phyloP scores from a whole-genome alignment of 768 basidiomycete genomes.

The Tricholoma terreum region DNA sequence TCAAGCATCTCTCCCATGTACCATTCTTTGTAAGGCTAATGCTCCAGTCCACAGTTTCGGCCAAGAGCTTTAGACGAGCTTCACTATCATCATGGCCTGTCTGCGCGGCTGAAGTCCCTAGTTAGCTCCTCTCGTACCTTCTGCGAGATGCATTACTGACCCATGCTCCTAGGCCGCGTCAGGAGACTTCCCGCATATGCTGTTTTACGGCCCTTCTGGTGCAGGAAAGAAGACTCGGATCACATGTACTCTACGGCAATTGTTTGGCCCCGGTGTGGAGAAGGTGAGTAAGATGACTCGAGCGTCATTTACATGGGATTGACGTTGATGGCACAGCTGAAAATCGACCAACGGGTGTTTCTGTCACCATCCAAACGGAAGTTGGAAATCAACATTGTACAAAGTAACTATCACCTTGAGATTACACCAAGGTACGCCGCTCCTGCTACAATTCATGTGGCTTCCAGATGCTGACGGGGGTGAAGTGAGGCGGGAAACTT shows the following conservation, averaged over 20 bases:
- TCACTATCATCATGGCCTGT: conserved; percentile 83
- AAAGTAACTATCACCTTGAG: conserved; percentile 97
- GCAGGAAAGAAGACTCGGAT: conserved; percentile 99
- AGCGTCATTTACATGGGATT: not conserved
- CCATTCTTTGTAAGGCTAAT: not conserved
- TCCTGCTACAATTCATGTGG: not conserved
- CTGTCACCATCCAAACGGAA: conserved; percentile 91
- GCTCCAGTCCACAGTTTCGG: conserved; percentile 58
- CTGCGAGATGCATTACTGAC: not conserved
- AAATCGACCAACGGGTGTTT: conserved; percentile 97
- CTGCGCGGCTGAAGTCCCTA: conserved; percentile 74
- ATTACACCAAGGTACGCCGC: conserved; percentile 84
- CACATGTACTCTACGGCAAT: conserved; percentile 78
- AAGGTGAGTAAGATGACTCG: conserved; percentile 52
- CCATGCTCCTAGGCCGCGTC: conserved; percentile 60
- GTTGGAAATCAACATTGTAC: conserved; percentile 94
- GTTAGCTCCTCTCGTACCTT: conserved; percentile 35
- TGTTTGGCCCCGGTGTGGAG: conserved; percentile 91
- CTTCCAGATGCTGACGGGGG: not conserved
- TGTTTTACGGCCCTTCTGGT: conserved; percentile 96
- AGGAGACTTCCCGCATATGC: conserved; percentile 95
- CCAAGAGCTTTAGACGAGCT: conserved; percentile 82
- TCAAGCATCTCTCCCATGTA: conserved; percentile 18
- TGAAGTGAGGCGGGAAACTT: conserved; percentile 92
- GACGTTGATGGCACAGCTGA: conserved; percentile 53